phyloP scores from a whole-genome alignment of 2,329 filamentous ascomycete species.

The Myriangium duriaei region DNA sequence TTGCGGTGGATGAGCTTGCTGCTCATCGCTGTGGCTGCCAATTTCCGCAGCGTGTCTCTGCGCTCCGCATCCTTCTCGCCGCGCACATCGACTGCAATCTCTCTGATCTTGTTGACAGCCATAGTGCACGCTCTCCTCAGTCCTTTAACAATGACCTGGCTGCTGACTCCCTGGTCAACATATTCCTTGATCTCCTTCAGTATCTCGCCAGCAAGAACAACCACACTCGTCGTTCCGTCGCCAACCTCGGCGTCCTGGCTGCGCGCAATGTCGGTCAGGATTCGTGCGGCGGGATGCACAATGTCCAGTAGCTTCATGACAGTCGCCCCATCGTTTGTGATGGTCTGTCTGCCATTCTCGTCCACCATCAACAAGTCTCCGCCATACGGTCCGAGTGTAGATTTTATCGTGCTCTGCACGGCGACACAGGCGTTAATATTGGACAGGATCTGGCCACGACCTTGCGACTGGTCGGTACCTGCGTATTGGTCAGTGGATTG shows the following conservation, averaged over 20 bases:
- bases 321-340: constrained; percentile 97
- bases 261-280: constrained; percentile 94
- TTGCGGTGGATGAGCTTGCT: constrained; percentile 99
- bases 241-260: constrained; percentile 99
- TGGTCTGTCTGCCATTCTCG: constrained; percentile 88
- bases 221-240: constrained; percentile 93
- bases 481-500: constrained; percentile 11
- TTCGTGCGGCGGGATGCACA: constrained; percentile 90
- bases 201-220: constrained; percentile 94
- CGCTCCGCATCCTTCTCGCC: constrained; percentile 56
- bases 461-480: constrained; percentile 97
- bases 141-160: constrained; percentile 95
- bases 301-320: constrained; percentile 99
- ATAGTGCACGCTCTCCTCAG: constrained; percentile 75
- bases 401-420: constrained; percentile 90
- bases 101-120: constrained; percentile 98
- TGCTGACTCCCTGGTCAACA: constrained; percentile 92
- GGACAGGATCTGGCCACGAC: constrained; percentile 88
- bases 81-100: constrained; percentile 76
- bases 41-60: constrained; percentile 75
- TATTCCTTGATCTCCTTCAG: constrained; percentile 93
- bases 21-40: constrained; percentile 95
- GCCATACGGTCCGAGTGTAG: constrained; percentile 89
- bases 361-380: constrained; percentile 94
- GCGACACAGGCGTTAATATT: constrained; percentile 98